Evolutionary conservation across 2,329 filamentous ascomycete species (phyloP).

Genomic region (Didymella pomorum): DNA sequence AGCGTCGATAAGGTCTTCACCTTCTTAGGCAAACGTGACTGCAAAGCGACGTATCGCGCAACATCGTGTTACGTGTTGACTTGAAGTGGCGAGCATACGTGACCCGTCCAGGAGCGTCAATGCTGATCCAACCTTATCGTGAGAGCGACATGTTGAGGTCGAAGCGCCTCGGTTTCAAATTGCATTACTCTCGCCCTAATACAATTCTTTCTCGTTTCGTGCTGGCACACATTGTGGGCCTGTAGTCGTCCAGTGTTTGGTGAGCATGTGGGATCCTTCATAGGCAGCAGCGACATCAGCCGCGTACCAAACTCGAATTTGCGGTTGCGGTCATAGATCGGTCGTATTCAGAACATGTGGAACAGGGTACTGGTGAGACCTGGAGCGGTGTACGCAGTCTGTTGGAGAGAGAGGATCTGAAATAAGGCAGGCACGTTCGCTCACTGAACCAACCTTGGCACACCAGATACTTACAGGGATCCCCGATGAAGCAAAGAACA

Average conservation of each 20-base stretch:
- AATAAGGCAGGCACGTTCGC: no score
- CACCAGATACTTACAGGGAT: no score
- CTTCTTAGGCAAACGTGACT: no score
- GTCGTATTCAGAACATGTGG: not conserved
- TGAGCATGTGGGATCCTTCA: slow-evolving; percentile 8
- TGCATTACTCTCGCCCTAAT: not conserved
- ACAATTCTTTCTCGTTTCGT: not conserved
- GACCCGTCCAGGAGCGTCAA: not conserved
- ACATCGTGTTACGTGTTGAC: not conserved
- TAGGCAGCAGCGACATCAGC: slow-evolving; percentile 12
- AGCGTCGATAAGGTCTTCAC: no score
- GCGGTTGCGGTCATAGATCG: not conserved
- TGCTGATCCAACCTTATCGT: not conserved
- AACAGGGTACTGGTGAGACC: not conserved
- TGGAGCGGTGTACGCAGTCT: no score
- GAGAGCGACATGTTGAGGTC: not conserved
- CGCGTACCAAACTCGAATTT: not conserved
- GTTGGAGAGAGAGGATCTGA: no score
- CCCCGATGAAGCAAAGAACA: no score
- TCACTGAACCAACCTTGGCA: no score
- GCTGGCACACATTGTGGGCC: not conserved
- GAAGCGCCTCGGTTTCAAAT: not conserved
- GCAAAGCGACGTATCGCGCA: not conserved
- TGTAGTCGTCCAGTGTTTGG: not conserved
- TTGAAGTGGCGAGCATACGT: not conserved